Percentiles rank a stretch among this genome's conserved stretches.
Conservation (phyloP, 768 basidiomycete genomes). For the Phlebiopsis flavidoalba region DNA sequence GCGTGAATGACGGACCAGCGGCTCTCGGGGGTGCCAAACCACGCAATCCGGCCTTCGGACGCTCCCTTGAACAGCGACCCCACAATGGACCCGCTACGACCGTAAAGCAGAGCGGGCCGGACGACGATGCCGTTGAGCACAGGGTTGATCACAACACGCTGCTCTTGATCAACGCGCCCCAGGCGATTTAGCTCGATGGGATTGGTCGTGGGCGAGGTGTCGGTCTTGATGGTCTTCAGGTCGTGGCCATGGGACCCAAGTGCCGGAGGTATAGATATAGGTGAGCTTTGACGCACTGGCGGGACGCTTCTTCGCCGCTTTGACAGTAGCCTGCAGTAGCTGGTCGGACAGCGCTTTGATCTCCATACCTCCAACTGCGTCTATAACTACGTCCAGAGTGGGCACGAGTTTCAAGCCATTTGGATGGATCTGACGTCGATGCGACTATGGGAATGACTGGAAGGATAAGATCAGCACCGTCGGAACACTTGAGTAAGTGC, state of each 20-base stretch:
- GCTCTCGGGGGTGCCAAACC: constrained; percentile 31
- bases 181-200: constrained; percentile 26
- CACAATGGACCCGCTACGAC: constrained; percentile 33
- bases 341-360: constrained; percentile 1
- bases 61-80: constrained; percentile 28
- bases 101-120: constrained; percentile 39
- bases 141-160: constrained; percentile 23
- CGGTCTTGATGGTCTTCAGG: constrained; percentile 26
- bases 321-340: constrained; percentile 22
- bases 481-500: neutral
- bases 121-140: constrained; percentile 40
- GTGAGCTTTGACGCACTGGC: constrained; percentile 31
- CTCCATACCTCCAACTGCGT: constrained; percentile 23
- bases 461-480: neutral
- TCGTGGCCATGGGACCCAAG: constrained; percentile 40
- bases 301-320: constrained; percentile 24
- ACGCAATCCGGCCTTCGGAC: constrained; percentile 26
- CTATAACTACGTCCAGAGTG: constrained; percentile 31
- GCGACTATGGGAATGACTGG: constrained; percentile 35
- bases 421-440: constrained; percentile 17
- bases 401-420: constrained; percentile 25
- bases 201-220: constrained; percentile 27
- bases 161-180: constrained; percentile 30
- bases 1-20: constrained; percentile 33
- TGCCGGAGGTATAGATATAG: constrained; percentile 42